Conservation (phyloP, 2,329 filamentous ascomycete genomes). For the Drechslerella dactyloides region DNA sequence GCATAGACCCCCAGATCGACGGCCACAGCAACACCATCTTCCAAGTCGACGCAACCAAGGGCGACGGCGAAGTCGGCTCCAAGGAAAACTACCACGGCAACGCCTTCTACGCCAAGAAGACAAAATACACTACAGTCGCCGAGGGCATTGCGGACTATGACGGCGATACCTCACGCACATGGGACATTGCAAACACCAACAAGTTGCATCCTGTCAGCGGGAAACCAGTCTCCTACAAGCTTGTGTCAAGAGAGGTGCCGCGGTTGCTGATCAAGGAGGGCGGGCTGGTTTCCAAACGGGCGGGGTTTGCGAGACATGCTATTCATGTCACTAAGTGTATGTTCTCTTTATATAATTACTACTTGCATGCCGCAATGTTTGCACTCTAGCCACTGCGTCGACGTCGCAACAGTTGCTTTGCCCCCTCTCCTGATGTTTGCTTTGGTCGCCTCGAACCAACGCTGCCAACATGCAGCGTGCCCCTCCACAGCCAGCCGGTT, state of each 20-base stretch:
- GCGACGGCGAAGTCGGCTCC: constrained; percentile 77
- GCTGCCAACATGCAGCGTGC: not conserved
- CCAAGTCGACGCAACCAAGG: constrained; percentile 76
- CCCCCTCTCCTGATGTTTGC: constrained; percentile 1
- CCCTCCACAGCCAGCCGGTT: not conserved
- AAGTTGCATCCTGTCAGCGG: constrained; percentile 84
- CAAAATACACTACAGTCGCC: constrained; percentile 73
- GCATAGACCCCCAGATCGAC: constrained; percentile 85
- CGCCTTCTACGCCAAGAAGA: constrained; percentile 84
- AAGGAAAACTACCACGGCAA: constrained; percentile 87
- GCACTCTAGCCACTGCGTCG: constrained; percentile 22
- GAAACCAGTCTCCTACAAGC: constrained; percentile 85
- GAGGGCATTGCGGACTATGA: constrained; percentile 80
- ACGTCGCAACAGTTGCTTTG: no score
- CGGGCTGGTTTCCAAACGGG: constrained; percentile 85
- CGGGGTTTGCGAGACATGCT: constrained; percentile 83
- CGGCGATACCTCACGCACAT: constrained; percentile 77
- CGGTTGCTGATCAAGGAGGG: constrained; percentile 78
- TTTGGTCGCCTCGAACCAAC: not conserved
- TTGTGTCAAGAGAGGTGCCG: constrained; percentile 85
- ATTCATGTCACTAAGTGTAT: constrained; percentile 89
- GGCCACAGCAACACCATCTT: constrained; percentile 84
- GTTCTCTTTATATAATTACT: constrained; percentile 55
- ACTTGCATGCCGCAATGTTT: constrained; percentile 7
- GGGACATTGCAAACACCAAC: constrained; percentile 87